phyloP scores from a whole-genome alignment of 2,329 filamentous ascomycete genomes.

The Byssochlamys sp. region DNA sequence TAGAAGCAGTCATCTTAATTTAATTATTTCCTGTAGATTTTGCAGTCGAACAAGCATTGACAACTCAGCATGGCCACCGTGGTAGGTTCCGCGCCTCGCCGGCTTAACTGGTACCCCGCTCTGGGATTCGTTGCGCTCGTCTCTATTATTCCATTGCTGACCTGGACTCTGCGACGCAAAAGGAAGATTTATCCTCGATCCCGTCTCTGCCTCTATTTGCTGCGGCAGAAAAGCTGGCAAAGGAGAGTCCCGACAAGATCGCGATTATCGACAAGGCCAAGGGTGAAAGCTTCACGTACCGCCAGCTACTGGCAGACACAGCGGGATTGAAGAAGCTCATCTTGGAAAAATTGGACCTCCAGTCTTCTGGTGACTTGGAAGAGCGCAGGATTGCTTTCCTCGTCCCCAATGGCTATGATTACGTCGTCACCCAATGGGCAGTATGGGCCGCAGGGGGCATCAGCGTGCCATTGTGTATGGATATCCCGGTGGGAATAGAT shows the following conservation, averaged over 20 bases:
- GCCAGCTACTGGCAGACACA: constrained; percentile 31
- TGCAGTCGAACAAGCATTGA: background rate
- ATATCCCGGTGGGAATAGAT: background rate
- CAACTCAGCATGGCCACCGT: background rate
- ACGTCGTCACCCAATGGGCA: constrained; percentile 35
- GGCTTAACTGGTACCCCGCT: background rate
- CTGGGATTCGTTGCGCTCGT: background rate
- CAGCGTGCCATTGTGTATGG: constrained; percentile 35
- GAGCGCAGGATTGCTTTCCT: constrained; percentile 33
- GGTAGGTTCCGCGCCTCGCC: background rate
- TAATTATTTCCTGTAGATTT: background rate
- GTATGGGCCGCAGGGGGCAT: constrained; percentile 37
- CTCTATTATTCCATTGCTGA: background rate
- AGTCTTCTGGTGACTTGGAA: constrained; percentile 19
- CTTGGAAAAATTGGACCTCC: constrained; percentile 20
- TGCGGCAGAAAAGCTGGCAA: constrained; percentile 27
- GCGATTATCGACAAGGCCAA: constrained; percentile 33
- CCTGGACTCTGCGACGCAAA: background rate
- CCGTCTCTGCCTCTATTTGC: constrained; percentile 33
- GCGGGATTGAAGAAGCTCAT: constrained; percentile 27
- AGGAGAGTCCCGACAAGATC: constrained; percentile 23
- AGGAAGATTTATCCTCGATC: constrained; percentile 17
- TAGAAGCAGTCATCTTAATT: background rate
- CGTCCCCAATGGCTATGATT: constrained; percentile 33
- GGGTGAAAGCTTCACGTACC: constrained; percentile 30